Evolutionary conservation across 257 asterid genomes (phyloP).

Genomic region (Solanum corneliomulleri): DNA sequence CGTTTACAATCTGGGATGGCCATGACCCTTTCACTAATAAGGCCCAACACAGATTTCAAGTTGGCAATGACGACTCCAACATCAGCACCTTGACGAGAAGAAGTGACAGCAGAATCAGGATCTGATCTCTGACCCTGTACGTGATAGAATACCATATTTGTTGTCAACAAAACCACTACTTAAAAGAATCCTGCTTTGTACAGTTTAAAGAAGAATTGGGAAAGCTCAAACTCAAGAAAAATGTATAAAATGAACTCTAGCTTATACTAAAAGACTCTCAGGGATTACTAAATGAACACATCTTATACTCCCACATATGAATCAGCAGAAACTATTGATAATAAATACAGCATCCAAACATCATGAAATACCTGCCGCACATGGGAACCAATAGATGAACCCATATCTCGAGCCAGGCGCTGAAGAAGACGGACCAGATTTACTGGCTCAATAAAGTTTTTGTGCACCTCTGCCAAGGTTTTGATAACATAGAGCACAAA

Average conservation of each 20-base stretch:
- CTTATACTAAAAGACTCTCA: neutral
- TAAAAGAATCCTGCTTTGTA: neutral
- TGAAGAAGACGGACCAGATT: slow-evolving; percentile 87
- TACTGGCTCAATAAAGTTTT: slow-evolving; percentile 69
- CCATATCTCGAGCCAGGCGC: slow-evolving; percentile 93
- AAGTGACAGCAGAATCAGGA: slow-evolving; percentile 84
- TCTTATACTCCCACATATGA: neutral
- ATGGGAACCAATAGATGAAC: slow-evolving; percentile 59
- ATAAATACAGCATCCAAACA: neutral
- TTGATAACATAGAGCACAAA: slow-evolving; percentile 87
- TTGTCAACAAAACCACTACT: neutral
- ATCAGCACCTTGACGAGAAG: slow-evolving; percentile 97
- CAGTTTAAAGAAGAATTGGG: neutral
- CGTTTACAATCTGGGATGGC: slow-evolving; percentile 86
- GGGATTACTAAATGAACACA: neutral
- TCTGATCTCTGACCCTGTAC: slow-evolving; percentile 85
- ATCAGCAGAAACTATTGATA: neutral
- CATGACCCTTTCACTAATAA: slow-evolving; percentile 84
- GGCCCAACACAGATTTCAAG: slow-evolving; percentile 73
- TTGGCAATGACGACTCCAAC: slow-evolving; percentile 73
- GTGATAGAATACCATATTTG: neutral
- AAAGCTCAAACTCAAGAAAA: neutral
- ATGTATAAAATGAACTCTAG: neutral
- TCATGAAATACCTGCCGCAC: slow-evolving; percentile 62
- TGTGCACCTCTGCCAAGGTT: slow-evolving; percentile 84